These are phyloP conservation scores for Echium plantagineum DNA, from an alignment of 257 asterid genomes.

Conservation along the genomic window DNA sequence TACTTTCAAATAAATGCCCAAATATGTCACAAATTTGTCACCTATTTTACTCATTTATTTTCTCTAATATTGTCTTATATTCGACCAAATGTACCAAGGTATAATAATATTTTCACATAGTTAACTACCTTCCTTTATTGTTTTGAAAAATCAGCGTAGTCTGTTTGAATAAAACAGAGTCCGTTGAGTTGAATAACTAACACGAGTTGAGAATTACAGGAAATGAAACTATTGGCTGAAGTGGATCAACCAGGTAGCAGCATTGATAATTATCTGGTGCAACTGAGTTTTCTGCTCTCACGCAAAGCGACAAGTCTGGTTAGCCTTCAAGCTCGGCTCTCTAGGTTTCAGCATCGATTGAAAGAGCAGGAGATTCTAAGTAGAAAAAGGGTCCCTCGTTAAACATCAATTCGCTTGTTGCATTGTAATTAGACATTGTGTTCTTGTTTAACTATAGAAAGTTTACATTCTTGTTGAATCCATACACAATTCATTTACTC, in stretches of 20 bases:
- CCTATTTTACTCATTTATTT: too few relatives aligned
- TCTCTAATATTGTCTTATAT: too few relatives aligned
- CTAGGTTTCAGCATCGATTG: constrained; percentile 90
- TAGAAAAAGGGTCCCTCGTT: constrained; percentile 70
- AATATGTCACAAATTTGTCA: too few relatives aligned
- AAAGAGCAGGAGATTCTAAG: constrained; percentile 92
- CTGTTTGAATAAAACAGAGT: too few relatives aligned
- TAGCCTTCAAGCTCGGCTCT: constrained; percentile 95
- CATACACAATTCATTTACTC: background rate
- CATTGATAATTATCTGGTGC: constrained; percentile 75
- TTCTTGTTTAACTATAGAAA: background rate
- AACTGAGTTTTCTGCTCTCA: constrained; percentile 76
- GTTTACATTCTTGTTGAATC: background rate
- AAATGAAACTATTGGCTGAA: constrained; percentile 88
- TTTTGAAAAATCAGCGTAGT: too few relatives aligned
- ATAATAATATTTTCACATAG: too few relatives aligned
- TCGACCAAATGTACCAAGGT: too few relatives aligned
- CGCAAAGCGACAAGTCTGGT: constrained; percentile 92
- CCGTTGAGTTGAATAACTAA: background rate
- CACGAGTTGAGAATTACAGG: constrained; percentile 32
- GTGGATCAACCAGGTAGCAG: constrained; percentile 96
- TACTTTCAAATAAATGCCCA: too few relatives aligned
- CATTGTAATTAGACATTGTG: background rate
- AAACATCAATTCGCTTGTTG: constrained; percentile 4
- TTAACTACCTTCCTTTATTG: too few relatives aligned